Evolutionary conservation across 306 rosid species (phyloP), one percentile per base, ranked within the genome.

Genomic region (Argentina anserina): DNA sequence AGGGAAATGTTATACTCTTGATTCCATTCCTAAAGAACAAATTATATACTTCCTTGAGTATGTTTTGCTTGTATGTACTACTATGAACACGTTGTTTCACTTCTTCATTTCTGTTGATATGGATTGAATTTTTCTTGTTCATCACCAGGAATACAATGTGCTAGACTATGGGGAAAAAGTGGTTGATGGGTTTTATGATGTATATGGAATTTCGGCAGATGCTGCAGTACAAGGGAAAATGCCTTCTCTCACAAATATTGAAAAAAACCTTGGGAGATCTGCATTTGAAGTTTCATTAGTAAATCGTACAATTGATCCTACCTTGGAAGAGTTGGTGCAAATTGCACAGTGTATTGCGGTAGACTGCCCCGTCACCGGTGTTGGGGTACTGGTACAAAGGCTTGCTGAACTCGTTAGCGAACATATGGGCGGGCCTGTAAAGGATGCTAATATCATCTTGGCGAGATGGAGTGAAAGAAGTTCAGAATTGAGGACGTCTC

Each of bases 401-500:
- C 89, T 94, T 69, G 97, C 99, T 34, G 99, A 94, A 76, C 91
- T 94, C 58, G 97, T 91, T 78, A 88, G 86, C 0, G 83, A 78
- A 64, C 92, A 84, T 75, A 94, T 94, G 99, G 99, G 99, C 41
- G 99, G 99, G 74, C 88, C 99, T 78, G 99, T 94, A 73, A 91
- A 85, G 86, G 96, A 94, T 80, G 95, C 99, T 68, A 88, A 84
- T 86, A 74, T 85, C 63, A 83, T 91, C 82, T 70, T 86, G 73
- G 90, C 93, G 5, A 82, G 85, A 84, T 94, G 99, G 99, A 91
- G 88, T 76, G 99, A 94, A 80, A 88, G 85, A 81, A 90, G 90
- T 75, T 81, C 87, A 55, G 96, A 91, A 78, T 82, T 88, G 79
- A 88, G 93, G 86, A 80, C 90, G 71, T 86, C 97, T 39, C 88